Evolutionary conservation across 1,284 basidiomycete genomes (phyloP).

Genomic region (Albatrellus sp.): DNA sequence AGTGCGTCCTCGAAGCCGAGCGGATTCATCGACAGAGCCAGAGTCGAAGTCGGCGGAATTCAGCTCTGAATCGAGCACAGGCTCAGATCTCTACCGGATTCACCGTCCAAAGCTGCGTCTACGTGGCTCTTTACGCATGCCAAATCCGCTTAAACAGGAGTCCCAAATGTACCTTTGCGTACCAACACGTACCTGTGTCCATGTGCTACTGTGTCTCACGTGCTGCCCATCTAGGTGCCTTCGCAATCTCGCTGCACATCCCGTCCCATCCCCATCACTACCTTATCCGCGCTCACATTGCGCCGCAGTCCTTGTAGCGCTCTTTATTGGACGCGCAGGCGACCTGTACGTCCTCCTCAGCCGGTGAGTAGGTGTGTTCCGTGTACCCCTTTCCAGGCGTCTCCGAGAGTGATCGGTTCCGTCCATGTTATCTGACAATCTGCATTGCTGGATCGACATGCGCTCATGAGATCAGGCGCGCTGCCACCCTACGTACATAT

Average conservation of each 20-base stretch:
- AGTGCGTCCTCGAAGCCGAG: background rate
- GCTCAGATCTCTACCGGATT: constrained; percentile 24
- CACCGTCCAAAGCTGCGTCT: constrained; percentile 29
- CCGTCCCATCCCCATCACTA: constrained; percentile 28
- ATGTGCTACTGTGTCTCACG: background rate
- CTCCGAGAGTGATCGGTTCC: no score
- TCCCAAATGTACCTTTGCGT: constrained; percentile 28
- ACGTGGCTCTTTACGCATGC: constrained; percentile 16
- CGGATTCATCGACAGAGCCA: no score
- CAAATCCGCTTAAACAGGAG: constrained; percentile 33
- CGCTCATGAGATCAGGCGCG: constrained; percentile 35
- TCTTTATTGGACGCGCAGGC: constrained; percentile 72
- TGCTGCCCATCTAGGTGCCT: constrained; percentile 35
- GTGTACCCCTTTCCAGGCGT: background rate
- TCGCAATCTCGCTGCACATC: constrained; percentile 41
- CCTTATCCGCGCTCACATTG: constrained; percentile 41
- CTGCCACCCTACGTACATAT: constrained; percentile 58
- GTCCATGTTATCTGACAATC: no score
- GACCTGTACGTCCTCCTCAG: constrained; percentile 75
- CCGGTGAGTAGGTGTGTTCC: constrained; percentile 31
- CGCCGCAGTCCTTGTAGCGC: constrained; percentile 64
- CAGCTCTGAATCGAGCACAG: background rate
- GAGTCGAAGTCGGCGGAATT: no score
- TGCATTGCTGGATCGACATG: background rate
- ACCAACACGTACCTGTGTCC: background rate